These are phyloP conservation scores for Centaurea solstitialis DNA, from an alignment of 129 eudicot genomes.

Conservation along the genomic window DNA sequence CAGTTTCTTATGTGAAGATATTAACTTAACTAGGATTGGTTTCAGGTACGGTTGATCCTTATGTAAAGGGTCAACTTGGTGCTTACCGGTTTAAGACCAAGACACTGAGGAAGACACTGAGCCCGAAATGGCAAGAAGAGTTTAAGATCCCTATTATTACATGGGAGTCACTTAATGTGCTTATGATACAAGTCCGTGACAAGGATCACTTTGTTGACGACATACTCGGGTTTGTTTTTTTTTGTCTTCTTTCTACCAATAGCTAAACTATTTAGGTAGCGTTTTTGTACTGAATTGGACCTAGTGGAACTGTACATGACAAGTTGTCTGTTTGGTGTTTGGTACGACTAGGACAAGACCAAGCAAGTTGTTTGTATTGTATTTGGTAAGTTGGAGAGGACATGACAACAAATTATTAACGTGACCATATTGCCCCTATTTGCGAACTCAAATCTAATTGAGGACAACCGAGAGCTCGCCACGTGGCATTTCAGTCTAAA, in stretches of 20 bases:
- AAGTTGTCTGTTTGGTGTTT: neutral
- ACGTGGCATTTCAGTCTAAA: too few species aligned
- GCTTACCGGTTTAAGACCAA: constrained; percentile 79
- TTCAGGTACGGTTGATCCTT: constrained; percentile 94
- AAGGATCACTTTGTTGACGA: constrained; percentile 81
- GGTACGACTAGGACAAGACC: neutral
- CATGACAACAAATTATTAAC: neutral
- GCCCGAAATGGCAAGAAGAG: constrained; percentile 93
- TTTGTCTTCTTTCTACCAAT: neutral
- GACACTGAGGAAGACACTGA: constrained; percentile 71
- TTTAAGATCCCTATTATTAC: constrained; percentile 80
- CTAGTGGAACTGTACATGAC: neutral
- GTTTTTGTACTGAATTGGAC: neutral
- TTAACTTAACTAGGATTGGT: constrained; percentile 11
- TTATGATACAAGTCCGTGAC: constrained; percentile 72
- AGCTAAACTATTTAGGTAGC: neutral
- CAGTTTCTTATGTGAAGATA: neutral
- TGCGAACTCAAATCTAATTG: too few species aligned
- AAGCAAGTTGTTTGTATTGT: too few species aligned
- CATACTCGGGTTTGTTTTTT: constrained; percentile 65
- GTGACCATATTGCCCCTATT: neutral
- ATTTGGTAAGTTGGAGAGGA: neutral
- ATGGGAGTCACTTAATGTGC: constrained; percentile 78
- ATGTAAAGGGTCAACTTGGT: constrained; percentile 89
- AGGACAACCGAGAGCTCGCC: too few species aligned